A percentile compares a stretch with the other conserved stretches of the same genome.
Conservation (phyloP, 1,284 basidiomycete genomes). For the Leccinum pachyderme region DNA sequence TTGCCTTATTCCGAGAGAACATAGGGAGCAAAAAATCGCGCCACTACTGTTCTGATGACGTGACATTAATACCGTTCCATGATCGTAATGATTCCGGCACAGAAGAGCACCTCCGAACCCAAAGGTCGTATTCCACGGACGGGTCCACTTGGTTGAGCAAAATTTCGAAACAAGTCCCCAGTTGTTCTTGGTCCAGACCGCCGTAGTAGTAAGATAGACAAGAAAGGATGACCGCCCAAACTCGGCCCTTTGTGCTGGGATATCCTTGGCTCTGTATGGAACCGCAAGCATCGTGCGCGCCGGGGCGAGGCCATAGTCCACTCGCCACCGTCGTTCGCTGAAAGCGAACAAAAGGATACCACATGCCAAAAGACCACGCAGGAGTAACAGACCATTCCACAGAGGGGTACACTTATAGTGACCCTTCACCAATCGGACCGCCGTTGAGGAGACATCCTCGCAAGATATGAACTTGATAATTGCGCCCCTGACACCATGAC, state of each 20-base stretch:
- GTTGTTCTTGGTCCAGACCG: constrained; percentile 16
- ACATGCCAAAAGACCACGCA: constrained; percentile 45
- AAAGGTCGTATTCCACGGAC: constrained; percentile 40
- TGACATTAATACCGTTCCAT: constrained; percentile 41
- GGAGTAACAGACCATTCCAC: constrained; percentile 40
- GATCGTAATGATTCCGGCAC: constrained; percentile 33
- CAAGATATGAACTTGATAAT: too few species aligned
- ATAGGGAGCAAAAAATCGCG: constrained; percentile 30
- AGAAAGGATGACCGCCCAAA: too few species aligned
- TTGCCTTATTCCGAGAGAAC: constrained; percentile 27
- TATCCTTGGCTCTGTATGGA: constrained; percentile 53
- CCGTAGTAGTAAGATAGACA: too few species aligned
- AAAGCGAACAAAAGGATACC: constrained; percentile 30
- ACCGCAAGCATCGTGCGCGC: constrained; percentile 49
- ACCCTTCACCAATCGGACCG: too few species aligned
- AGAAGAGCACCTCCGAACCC: constrained; percentile 31
- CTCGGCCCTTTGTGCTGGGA: constrained; percentile 27
- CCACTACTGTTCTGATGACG: constrained; percentile 41
- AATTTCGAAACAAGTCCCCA: constrained; percentile 40
- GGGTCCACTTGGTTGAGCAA: constrained; percentile 47
- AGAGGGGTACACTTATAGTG: background rate
- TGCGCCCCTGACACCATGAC: too few species aligned
- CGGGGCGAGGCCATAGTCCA: constrained; percentile 48
- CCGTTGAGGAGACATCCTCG: too few species aligned
- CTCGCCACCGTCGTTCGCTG: constrained; percentile 46